A percentile compares a stretch with the other conserved stretches of the same genome.
These are phyloP conservation scores for Ophiocordyceps camponoti-rufipedis DNA, from an alignment of 2,329 filamentous ascomycete species.

Conservation along the genomic window DNA sequence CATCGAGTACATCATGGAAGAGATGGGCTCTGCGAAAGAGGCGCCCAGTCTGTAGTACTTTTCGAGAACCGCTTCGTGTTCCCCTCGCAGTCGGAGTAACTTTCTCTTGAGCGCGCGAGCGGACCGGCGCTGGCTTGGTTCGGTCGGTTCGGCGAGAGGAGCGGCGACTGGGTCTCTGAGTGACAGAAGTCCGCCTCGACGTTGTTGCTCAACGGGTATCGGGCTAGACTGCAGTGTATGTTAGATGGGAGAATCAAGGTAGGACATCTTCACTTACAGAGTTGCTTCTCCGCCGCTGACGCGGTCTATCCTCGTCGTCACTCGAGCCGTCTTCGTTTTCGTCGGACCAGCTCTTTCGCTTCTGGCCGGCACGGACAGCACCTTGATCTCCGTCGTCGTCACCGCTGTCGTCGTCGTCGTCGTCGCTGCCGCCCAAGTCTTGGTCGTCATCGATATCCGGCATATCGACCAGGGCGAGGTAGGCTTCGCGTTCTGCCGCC, in stretches of 20 bases:
- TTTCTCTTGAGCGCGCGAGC: slow-evolving; percentile 53
- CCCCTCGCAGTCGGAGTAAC: slow-evolving; percentile 54
- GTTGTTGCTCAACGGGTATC: slow-evolving; percentile 41
- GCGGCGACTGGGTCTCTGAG: slow-evolving; percentile 27
- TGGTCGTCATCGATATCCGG: slow-evolving; percentile 69
- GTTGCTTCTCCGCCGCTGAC: slow-evolving; percentile 71
- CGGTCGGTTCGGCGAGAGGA: slow-evolving; percentile 27
- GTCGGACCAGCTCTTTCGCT: slow-evolving; percentile 66
- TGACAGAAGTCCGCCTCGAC: slow-evolving; percentile 40
- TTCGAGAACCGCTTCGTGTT: slow-evolving; percentile 59
- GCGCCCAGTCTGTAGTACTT: slow-evolving; percentile 76
- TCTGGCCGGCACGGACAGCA: slow-evolving; percentile 33
- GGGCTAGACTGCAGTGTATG: slow-evolving; percentile 35
- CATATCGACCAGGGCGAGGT: slow-evolving; percentile 76
- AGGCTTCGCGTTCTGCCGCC: slow-evolving; percentile 56
- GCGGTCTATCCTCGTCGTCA: slow-evolving; percentile 58
- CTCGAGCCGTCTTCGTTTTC: slow-evolving; percentile 50
- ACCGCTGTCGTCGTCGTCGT: slow-evolving; percentile 38
- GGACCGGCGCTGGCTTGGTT: slow-evolving; percentile 40
- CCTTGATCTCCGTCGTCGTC: slow-evolving; percentile 21
- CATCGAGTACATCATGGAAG: slow-evolving; percentile 83
- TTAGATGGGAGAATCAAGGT: not conserved
- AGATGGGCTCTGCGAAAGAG: slow-evolving; percentile 88
- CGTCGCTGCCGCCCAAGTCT: slow-evolving; percentile 54
- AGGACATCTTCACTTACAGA: slow-evolving; percentile 36